Base-by-base conservation (phyloP, 148 eudicot species). In the Camellia lanceoleosa region DNA sequence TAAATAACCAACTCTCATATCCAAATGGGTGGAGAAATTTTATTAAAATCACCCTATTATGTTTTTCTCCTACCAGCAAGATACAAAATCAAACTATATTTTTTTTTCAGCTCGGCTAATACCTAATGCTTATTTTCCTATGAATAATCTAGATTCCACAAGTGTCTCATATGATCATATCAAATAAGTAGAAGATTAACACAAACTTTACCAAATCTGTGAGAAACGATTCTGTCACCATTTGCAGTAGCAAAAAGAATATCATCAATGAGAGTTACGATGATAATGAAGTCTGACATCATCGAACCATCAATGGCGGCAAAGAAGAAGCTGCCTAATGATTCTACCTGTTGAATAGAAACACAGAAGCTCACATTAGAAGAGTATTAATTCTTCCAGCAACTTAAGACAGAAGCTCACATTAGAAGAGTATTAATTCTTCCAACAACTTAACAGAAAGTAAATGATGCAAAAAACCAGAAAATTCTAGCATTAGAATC, bases 271-370 rank as follows among this genome's bases (percentile, higher is more conserved):
- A 7, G 47, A 63, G 23, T 3, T 20, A 20, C 2, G 68, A 63
- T 63, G 68, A 63, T 63, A 20, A 63, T 2, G 41, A 63, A 63
- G 38, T 63, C 68, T 38, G 20, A n/a, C 41, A 10, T 3, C 13
- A 63, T 7, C 7, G 30, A 73, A 52, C 74, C 54, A 71, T 49
- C 41, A 41, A 73, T 30, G 41, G 61, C 58, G 23, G 14, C 59
- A 19, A 54, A 12, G 3, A 15, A 73, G 47, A 51, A 30, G 49
- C 52, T 20, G 15, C 12, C 15, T 72, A 73, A 74, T 58, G 77
- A 74, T 62, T 59, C 77, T 42, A 13, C 66, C 77, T 74, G 77
- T 59, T 14, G 41, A 74, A 59, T 41, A 58, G 52, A 74, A 43
- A 74, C 19, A 59, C 13, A 19, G 38, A 58, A 16, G 65, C 38